phyloP scores from a whole-genome alignment of 2,329 filamentous ascomycete genomes.

The Neonectria hederae region DNA sequence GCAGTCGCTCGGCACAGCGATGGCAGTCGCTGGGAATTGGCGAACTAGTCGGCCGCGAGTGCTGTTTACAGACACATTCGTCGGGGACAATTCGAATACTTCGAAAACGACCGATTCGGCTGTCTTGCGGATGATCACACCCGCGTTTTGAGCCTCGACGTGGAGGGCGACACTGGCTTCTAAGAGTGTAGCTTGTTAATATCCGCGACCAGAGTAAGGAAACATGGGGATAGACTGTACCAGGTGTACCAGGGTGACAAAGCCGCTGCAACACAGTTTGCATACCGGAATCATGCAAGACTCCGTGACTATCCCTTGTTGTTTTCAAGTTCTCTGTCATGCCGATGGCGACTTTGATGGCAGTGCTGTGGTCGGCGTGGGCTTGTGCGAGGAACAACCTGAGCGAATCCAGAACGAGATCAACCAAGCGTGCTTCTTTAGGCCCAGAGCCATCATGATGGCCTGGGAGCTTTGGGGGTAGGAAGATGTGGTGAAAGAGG shows the following conservation, averaged over 20 bases:
- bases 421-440: background rate
- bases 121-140: conserved; percentile 15
- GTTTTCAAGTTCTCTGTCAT: conserved; percentile 20
- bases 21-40: conserved; percentile 20
- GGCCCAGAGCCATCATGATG: conserved; percentile 18
- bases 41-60: conserved; percentile 22
- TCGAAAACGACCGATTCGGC: conserved; percentile 8
- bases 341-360: background rate
- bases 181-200: background rate
- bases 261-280: background rate
- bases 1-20: background rate
- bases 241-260: background rate
- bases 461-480: conserved; percentile 44
- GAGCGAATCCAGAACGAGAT: conserved; percentile 18
- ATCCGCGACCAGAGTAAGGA: background rate
- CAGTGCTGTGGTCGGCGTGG: background rate
- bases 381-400: conserved; percentile 1
- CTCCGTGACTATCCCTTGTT: background rate
- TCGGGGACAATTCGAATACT: conserved; percentile 28
- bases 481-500: conserved; percentile 44
- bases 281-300: background rate
- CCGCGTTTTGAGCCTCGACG: conserved; percentile 28
- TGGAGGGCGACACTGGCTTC: conserved; percentile 4
- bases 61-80: conserved; percentile 12
- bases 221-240: background rate